Percentiles rank a stretch among this genome's conserved stretches.
These are phyloP conservation scores for Calendula officinalis DNA, from an alignment of 129 eudicot genomes.

Conservation along the genomic window DNA sequence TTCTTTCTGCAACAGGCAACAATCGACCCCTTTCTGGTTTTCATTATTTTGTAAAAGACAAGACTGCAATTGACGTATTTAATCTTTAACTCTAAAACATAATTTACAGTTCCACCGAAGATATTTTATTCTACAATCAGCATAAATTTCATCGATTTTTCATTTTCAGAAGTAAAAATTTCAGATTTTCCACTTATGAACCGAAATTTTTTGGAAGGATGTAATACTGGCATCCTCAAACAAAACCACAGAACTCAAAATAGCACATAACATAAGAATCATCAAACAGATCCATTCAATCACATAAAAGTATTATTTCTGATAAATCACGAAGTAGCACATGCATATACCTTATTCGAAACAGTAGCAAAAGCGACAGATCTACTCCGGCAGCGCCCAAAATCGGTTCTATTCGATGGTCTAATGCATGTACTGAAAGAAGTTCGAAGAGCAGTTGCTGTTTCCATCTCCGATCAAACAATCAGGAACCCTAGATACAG, in stretches of 20 bases:
- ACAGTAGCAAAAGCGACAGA: conserved; percentile 29
- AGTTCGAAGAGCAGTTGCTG: conserved; percentile 61
- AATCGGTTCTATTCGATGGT: conserved; percentile 26
- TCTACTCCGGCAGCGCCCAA: conserved; percentile 29
- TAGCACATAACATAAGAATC: neutral
- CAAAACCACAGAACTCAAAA: neutral
- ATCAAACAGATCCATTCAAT: neutral
- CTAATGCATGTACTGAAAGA: conserved; percentile 34
- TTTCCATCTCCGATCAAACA: conserved; percentile 50
- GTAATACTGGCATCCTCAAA: neutral
- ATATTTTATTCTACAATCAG: neutral
- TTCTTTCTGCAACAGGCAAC: too few species aligned
- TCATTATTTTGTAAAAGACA: too few species aligned
- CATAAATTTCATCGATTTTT: conserved; percentile 16
- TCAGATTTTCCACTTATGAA: neutral
- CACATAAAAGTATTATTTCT: neutral
- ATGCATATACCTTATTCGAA: conserved; percentile 37
- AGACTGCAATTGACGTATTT: too few species aligned
- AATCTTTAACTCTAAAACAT: conserved; percentile 3
- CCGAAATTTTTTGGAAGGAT: neutral
- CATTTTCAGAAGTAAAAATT: neutral
- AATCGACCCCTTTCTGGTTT: too few species aligned
- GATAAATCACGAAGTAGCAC: neutral
- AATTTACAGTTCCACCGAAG: neutral
- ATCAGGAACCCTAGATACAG: conserved; percentile 16